Percentiles rank a stretch among this genome's conserved stretches.
phyloP scores from a whole-genome alignment of 768 basidiomycete genomes.

The Rhodotorula babjevae region DNA sequence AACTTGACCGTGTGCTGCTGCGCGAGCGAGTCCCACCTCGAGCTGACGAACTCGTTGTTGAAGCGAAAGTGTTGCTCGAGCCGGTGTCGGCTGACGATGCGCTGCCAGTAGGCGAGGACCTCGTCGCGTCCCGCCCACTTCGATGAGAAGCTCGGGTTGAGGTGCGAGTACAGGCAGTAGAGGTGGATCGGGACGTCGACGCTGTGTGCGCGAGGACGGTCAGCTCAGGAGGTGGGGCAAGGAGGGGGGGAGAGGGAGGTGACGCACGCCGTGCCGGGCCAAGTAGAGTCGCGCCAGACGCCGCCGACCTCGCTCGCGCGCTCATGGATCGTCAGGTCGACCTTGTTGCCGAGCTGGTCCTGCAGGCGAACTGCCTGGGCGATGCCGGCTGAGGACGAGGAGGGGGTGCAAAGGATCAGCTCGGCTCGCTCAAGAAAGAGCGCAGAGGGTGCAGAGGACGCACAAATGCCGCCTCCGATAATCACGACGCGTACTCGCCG shows the following conservation, averaged over 20 bases:
- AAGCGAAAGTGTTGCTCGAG: conserved; percentile 51
- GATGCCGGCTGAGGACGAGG: conserved; percentile 28
- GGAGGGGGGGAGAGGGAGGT: neutral
- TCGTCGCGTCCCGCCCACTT: conserved; percentile 28
- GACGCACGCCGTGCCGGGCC: conserved; percentile 28
- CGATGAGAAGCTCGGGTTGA: conserved; percentile 20
- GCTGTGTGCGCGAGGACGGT: neutral
- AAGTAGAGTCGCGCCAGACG: conserved; percentile 31
- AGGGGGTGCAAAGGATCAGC: neutral
- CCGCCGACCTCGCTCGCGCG: conserved; percentile 23
- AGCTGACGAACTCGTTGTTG: conserved; percentile 49
- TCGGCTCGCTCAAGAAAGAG: neutral
- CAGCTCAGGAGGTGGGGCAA: neutral
- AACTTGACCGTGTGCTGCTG: conserved; percentile 53
- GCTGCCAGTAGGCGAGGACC: conserved; percentile 13
- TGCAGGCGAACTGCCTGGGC: conserved; percentile 35
- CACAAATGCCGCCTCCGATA: conserved; percentile 35
- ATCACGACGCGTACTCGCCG: conserved; percentile 15
- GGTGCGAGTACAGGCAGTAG: conserved; percentile 28
- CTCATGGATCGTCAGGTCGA: conserved; percentile 32
- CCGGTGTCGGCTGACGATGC: conserved; percentile 48
- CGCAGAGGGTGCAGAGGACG: neutral
- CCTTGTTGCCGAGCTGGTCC: conserved; percentile 24
- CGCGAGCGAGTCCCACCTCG: conserved; percentile 53
- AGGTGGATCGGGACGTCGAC: conserved; percentile 32